These are phyloP conservation scores for Colletotrichum noveboracense DNA, from an alignment of 2,329 filamentous ascomycete species.

Conservation along the genomic window DNA sequence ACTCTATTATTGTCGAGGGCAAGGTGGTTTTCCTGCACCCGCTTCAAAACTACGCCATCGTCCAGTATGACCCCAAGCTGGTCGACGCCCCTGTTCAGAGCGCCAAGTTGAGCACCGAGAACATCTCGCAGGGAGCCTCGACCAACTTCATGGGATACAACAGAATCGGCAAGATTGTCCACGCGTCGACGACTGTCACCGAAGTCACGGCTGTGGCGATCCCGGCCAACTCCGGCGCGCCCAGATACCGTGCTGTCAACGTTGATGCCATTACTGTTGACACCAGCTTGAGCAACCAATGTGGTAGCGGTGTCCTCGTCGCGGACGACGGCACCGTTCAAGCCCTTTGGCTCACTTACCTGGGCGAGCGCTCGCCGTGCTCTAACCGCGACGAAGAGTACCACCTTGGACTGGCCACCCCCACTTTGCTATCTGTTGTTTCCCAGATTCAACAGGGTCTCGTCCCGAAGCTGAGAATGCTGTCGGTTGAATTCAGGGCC, in stretches of 20 bases:
- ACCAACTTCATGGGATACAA: conserved; percentile 99
- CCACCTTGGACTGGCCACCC: conserved; percentile 89
- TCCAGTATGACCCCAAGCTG: conserved; percentile 91
- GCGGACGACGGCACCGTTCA: conserved; percentile 91
- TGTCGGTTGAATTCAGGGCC: conserved; percentile 92
- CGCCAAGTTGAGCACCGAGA: conserved; percentile 79
- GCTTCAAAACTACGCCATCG: conserved; percentile 93
- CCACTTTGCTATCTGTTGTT: conserved; percentile 87
- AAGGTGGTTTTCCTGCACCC: conserved; percentile 97
- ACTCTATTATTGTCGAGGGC: conserved; percentile 92
- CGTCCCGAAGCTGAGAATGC: conserved; percentile 82
- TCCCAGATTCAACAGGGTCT: conserved; percentile 82
- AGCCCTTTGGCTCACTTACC: conserved; percentile 94
- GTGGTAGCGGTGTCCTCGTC: conserved; percentile 91
- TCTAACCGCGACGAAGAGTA: conserved; percentile 93
- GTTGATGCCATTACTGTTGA: conserved; percentile 97
- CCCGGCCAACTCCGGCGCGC: conserved; percentile 89
- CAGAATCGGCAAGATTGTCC: conserved; percentile 89
- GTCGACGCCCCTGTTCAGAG: conserved; percentile 95
- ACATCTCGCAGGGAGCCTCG: conserved; percentile 89
- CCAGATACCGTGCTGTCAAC: conserved; percentile 92
- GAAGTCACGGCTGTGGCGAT: conserved; percentile 98
- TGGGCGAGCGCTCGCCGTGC: conserved; percentile 83
- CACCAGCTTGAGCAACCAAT: conserved; percentile 88
- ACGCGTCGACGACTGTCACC: conserved; percentile 92